Evolutionary conservation across 441 rosid species (phyloP).

Genomic region (Gossypium davidsonii): DNA sequence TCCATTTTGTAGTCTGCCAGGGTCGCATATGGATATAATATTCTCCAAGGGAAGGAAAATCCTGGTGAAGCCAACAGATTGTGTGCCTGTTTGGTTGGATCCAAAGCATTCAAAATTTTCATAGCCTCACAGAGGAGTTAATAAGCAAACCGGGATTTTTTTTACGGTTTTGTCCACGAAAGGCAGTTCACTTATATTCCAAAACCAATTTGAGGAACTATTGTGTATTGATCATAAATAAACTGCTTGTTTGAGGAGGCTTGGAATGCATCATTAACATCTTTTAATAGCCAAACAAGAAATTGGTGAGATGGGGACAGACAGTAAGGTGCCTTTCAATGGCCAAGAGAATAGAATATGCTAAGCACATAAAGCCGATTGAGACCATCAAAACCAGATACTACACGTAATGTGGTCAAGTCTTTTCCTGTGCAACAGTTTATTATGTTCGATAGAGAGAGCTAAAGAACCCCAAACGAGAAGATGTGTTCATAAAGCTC

Average conservation of each 20-base stretch:
- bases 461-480: neutral
- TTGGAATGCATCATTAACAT: neutral
- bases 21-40: neutral
- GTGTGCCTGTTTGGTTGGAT: neutral
- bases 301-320: neutral
- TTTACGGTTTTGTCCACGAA: too few relatives aligned
- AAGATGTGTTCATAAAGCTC: constrained; percentile 17
- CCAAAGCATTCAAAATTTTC: too few relatives aligned
- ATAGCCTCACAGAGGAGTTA: too few relatives aligned
- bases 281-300: neutral
- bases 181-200: too few relatives aligned
- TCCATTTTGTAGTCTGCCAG: neutral
- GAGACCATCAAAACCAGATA: constrained; percentile 20
- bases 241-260: neutral
- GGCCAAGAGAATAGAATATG: neutral
- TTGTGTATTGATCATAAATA: neutral
- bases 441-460: neutral
- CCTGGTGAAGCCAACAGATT: neutral
- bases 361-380: constrained; percentile 4
- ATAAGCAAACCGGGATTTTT: too few relatives aligned
- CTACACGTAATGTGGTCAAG: constrained; percentile 10
- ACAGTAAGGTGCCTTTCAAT: constrained; percentile 15
- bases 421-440: constrained; percentile 15
- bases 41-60: neutral
- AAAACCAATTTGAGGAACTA: too few relatives aligned